Conservation (phyloP, 2,329 filamentous ascomycete species). For the Endocalyx cinctus region DNA sequence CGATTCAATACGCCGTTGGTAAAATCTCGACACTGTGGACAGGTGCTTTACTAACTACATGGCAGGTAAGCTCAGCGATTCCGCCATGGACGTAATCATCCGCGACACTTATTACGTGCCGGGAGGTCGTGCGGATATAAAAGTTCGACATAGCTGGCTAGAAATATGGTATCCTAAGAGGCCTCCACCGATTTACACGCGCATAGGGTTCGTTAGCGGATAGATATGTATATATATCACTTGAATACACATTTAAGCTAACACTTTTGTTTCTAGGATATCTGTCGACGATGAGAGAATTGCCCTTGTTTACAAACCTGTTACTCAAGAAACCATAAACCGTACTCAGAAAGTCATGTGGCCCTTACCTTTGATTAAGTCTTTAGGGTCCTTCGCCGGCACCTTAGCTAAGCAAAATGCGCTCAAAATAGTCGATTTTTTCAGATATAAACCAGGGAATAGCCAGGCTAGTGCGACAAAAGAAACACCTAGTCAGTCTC, state of each 20-base stretch:
- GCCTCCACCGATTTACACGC: constrained; percentile 55
- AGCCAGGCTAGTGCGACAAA: no score
- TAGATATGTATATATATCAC: no score
- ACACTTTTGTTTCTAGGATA: constrained; percentile 36
- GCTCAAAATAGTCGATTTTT: constrained; percentile 35
- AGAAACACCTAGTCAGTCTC: constrained; percentile 13
- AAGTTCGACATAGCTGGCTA: constrained; percentile 52
- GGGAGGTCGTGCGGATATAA: constrained; percentile 45
- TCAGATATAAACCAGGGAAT: constrained; percentile 37
- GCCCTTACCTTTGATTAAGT: constrained; percentile 47
- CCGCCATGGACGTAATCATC: no score
- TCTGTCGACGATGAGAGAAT: constrained; percentile 44
- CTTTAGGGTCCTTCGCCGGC: constrained; percentile 48
- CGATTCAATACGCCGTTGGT: constrained; percentile 42
- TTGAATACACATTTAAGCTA: no score
- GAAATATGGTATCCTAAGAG: constrained; percentile 55
- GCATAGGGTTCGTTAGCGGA: constrained; percentile 58
- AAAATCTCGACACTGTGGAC: not conserved
- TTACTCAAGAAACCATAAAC: constrained; percentile 43
- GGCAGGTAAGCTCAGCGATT: no score
- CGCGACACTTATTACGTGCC: no score
- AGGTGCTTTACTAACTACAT: no score
- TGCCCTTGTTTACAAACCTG: constrained; percentile 40
- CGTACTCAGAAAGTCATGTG: constrained; percentile 46
- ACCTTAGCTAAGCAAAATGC: constrained; percentile 43